Base-by-base conservation (phyloP, 441 rosid species). In the Pelargonium fulgidum region DNA sequence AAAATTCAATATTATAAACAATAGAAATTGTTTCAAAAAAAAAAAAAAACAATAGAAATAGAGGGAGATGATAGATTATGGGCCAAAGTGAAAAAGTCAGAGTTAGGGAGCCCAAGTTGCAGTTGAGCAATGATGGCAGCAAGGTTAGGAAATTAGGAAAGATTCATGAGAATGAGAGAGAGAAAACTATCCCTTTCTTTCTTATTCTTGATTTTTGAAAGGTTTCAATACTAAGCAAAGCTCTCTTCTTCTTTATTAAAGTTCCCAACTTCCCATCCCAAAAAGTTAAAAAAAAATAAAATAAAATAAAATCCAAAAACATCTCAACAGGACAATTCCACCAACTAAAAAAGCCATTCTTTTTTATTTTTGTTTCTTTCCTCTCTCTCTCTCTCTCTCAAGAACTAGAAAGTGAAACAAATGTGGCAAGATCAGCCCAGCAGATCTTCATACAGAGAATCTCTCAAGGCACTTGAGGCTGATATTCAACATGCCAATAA, bases 401-500 rank as follows among this genome's bases (percentile, higher is more conserved):
- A 66, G 66, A 73, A 36, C 47, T 72, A 69, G 65, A 61, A 47
- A 20, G 41, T 17, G 39, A 67, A 56, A 75, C 80, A 66, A 59
- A 86, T 87, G 92, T 78, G 83, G 86, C 87, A 82, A 56, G 80
- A 80, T 70, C 84, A 70, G 69, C 81, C 77, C 50, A 71, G 50
- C 63, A 79, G 74, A 68, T 80, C 89, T 16, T 81, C 86, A 67
- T 89, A 78, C 75, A 84, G 83, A 73, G 94, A 89, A 78, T 89
- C 94, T 72, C 82, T 86, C 64, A 85, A 84, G 76, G 82, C 81
- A 59, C 91, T 89, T 72, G 91, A 89, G 82, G 91, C 86, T 68
- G 94, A 89, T 73, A 78, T 89, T 24, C 89, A 87, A 14, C 94
- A 84, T 81, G 94, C 94, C 76, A 89, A 89, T 78, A 77, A 50